These are phyloP conservation scores for Phylloporus arenicola DNA, from an alignment of 768 basidiomycete species.

Conservation along the genomic window DNA sequence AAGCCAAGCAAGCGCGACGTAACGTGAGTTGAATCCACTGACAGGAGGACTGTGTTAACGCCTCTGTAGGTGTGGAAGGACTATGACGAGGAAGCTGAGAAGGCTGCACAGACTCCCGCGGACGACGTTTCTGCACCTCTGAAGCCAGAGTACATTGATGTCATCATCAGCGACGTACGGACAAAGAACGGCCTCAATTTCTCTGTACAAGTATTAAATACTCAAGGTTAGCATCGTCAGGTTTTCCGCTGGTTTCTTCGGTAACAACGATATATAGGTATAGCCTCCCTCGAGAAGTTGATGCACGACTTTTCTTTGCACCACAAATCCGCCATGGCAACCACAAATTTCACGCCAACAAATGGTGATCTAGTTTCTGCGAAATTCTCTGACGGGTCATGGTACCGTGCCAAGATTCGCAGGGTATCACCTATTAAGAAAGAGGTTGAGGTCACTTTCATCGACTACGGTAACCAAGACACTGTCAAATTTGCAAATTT, in stretches of 20 bases:
- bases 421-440: constrained; percentile 83
- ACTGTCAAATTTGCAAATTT: constrained; percentile 76
- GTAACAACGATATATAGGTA: constrained; percentile 46
- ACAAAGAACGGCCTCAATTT: constrained; percentile 71
- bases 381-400: constrained; percentile 88
- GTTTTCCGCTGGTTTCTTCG: background rate
- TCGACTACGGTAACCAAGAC: constrained; percentile 95
- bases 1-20: constrained; percentile 72
- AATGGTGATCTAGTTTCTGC: constrained; percentile 90
- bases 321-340: constrained; percentile 61
- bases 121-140: constrained; percentile 49
- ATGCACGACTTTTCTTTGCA: constrained; percentile 92
- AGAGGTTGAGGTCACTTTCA: constrained; percentile 92
- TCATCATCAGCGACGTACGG: constrained; percentile 87
- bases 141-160: constrained; percentile 84
- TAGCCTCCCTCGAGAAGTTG: constrained; percentile 85
- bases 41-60: background rate
- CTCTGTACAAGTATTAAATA: constrained; percentile 90
- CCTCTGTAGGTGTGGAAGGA: constrained; percentile 73
- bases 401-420: constrained; percentile 94
- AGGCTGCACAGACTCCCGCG: constrained; percentile 42
- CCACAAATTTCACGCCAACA: constrained; percentile 72
- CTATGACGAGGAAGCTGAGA: constrained; percentile 70
- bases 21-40: constrained; percentile 50
- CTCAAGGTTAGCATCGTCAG: constrained; percentile 57